Base-by-base conservation (phyloP, 768 basidiomycete genomes). In the Rhodotorula taiwanensis region DNA sequence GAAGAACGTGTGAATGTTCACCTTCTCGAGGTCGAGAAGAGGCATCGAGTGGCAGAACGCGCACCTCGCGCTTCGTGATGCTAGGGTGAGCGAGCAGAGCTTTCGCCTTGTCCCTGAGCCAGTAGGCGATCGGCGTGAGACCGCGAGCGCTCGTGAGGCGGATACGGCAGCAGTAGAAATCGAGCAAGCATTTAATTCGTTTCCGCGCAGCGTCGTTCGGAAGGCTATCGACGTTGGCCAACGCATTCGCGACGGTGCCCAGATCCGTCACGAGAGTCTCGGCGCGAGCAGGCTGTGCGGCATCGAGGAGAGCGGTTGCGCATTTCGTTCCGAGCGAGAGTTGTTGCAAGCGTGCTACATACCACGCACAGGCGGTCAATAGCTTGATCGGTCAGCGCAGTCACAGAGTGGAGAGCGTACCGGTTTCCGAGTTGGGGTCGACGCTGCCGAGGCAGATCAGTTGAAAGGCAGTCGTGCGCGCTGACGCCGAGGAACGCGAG, bases 301-400 rank as follows among this genome's bases (percentile, higher is more conserved):
- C 48, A 21, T 27, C 36, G 34, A 58, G 39, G 5, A 49, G n/a
- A 4, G 60, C 53, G 18, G 8, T 5, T 5, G 45, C 36, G 5
- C 48, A 39, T 39, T 55, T 61, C 25, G 41, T 50, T 0, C 53
- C 39, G 48, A 61, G 60, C 36, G 52, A 39, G 39, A 61, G 60
- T 20, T 55, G 5, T 20, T 25, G 42, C 28, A 31, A 23, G 27
- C 9, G 11, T 18, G 14, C 7, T 15, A 8, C 27, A 30, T 21
- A 6, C 18, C 7, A 20, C 18, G 43, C 5, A 23, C 11, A 5
- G 21, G 8, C 13, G 53, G 16, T n/a, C 27, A 30, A n/a, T n/a
- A 13, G 23, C 5, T 44, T 6, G n/a, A n/a, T n/a, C n/a, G n/a
- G n/a, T n/a, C n/a, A n/a, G n/a, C n/a, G n/a, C n/a, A n/a, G n/a